Evolutionary conservation across 169 alveolate genomes (phyloP), one percentile per base, ranked within the genome.

Genomic region (Miamiensis avidus): DNA sequence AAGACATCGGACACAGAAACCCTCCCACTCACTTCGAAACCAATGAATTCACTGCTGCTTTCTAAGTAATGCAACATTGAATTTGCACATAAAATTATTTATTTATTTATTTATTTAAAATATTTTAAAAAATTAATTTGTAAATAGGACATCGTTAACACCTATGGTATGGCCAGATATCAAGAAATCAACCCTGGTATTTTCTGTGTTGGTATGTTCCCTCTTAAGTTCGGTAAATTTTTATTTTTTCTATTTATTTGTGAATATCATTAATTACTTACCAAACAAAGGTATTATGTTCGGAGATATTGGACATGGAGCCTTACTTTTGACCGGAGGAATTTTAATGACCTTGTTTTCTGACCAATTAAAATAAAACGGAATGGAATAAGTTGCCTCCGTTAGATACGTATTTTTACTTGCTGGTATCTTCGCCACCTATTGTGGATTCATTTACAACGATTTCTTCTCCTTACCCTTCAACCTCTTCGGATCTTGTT

Each of bases 291-390:
- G n/a, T 81, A 97, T 99, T 72, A 99, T 99, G 99, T 99, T 98
- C 90, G 99, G 99, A 0, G 99, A 99, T 91, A 97, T 99, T 28
- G 99, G 99, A 1, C 99, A 99, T 90, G 99, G 99, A 4, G 90
- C 87, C 28, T 75, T 81, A 27, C 76, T 86, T 25, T 81, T 86
- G 31, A 85, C 75, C 27, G 74, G 73, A 64, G 82, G 81, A 26
- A 78, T 84, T 34, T 87, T 86, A 30, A 29, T 90, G 76, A 29
- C 75, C n/a, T 31, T 86, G 33, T 49, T 82, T 32, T 78, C 81
- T 28, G 89, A 86, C 26, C 74, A 29, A 28, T 81, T 86, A 30
- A 76, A 30, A 31, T 76, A 49, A 34, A 29, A 82, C 25, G 82
- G 87, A 25, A 69, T 90, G 1, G 93, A 82, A 33, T 83, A 87